Conservation (phyloP, 345 rosid species). For the Hibiscus syriacus region DNA sequence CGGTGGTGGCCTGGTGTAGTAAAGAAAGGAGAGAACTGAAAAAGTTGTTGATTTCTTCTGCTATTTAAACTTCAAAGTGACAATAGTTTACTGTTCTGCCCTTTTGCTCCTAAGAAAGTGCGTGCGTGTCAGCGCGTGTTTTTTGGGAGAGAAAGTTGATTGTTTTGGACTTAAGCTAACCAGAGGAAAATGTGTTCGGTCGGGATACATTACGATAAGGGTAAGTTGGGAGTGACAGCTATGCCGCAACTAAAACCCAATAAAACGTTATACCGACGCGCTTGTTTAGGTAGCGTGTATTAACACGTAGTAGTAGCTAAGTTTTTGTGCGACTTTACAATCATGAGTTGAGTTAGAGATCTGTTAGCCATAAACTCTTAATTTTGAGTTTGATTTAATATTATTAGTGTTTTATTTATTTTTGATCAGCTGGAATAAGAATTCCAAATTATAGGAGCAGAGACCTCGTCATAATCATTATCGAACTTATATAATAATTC, state of each 20-base stretch:
- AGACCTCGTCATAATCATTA: too few relatives aligned
- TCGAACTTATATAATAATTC: too few relatives aligned
- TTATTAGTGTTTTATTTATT: too few relatives aligned
- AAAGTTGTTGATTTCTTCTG: not conserved
- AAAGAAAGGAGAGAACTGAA: not conserved
- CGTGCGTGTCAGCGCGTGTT: not conserved
- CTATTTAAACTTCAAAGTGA: not conserved
- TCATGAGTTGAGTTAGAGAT: not conserved
- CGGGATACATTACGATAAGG: not conserved
- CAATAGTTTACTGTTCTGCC: not conserved
- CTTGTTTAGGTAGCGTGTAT: not conserved
- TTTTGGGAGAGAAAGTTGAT: too few relatives aligned
- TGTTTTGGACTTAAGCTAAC: not conserved
- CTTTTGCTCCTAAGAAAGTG: not conserved
- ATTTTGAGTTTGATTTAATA: too few relatives aligned
- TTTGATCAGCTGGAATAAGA: too few relatives aligned
- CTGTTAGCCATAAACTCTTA: too few relatives aligned
- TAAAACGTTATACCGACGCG: not conserved
- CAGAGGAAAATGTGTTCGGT: not conserved
- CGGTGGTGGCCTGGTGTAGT: constrained; percentile 19
- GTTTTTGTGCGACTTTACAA: not conserved
- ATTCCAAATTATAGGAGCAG: too few relatives aligned
- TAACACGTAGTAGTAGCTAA: not conserved
- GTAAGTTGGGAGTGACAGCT: constrained; percentile 7
- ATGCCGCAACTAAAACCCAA: not conserved